phyloP scores from a whole-genome alignment of 2,329 filamentous ascomycete genomes.

The Trichoderma arundinaceum region DNA sequence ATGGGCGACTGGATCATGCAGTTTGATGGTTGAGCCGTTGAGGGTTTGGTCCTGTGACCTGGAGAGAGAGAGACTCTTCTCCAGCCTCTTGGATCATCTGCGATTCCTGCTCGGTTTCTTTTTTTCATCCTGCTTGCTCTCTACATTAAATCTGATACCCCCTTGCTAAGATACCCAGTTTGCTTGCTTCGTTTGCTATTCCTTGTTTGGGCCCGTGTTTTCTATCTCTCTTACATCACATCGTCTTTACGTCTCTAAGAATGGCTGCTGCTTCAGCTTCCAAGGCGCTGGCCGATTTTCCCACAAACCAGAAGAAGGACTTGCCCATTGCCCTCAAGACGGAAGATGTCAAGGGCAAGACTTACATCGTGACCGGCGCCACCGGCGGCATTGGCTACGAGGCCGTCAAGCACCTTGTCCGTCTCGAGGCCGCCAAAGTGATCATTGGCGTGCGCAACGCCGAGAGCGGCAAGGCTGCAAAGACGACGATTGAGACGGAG shows the following conservation, averaged over 20 bases:
- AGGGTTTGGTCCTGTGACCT: not conserved
- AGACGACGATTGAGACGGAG: slow-evolving; percentile 43
- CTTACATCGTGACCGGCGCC: slow-evolving; percentile 50
- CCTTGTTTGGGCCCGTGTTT: too few relatives aligned
- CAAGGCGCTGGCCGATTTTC: slow-evolving; percentile 14
- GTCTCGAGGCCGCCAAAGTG: slow-evolving; percentile 48
- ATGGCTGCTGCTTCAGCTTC: not conserved
- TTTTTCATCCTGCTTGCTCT: not conserved
- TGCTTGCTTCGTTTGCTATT: not conserved
- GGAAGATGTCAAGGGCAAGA: slow-evolving; percentile 26
- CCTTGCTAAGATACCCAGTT: too few relatives aligned
- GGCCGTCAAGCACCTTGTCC: slow-evolving; percentile 49
- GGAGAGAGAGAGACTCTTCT: not conserved
- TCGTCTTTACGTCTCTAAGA: not conserved
- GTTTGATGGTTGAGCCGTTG: not conserved
- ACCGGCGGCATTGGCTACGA: slow-evolving; percentile 51
- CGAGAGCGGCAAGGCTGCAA: slow-evolving; percentile 50
- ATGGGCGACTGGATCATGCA: slow-evolving; percentile 5
- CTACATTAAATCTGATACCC: too few relatives aligned
- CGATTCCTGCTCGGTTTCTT: too few relatives aligned
- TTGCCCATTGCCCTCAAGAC: slow-evolving; percentile 12
- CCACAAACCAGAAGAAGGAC: slow-evolving; percentile 7
- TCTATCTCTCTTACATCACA: not conserved
- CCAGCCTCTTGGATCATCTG: too few relatives aligned
- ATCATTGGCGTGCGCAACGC: slow-evolving; percentile 51